Conservation (phyloP, 164 flowering plant species). For the Annona cherimola region DNA sequence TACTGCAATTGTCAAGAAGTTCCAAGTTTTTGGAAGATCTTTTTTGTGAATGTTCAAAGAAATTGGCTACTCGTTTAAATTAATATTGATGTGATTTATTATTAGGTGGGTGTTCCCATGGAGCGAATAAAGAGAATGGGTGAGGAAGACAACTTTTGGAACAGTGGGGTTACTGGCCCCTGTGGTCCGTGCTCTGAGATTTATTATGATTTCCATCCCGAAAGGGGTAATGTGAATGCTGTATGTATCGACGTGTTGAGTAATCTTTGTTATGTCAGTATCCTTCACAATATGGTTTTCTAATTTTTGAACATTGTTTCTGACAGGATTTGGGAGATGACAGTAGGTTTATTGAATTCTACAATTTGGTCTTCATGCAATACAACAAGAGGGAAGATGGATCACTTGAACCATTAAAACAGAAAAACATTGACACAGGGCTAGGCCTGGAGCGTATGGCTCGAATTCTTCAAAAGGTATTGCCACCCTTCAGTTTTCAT, state of each 20-base stretch:
- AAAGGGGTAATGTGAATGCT: constrained; percentile 53
- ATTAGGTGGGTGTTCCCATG: constrained; percentile 78
- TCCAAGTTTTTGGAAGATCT: background rate
- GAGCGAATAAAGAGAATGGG: constrained; percentile 90
- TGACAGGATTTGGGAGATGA: constrained; percentile 92
- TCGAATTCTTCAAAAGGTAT: constrained; percentile 86
- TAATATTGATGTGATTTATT: constrained; percentile 17
- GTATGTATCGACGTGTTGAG: constrained; percentile 30
- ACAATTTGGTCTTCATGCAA: constrained; percentile 95
- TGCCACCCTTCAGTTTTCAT: background rate
- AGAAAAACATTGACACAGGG: constrained; percentile 89
- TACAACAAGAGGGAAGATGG: constrained; percentile 86
- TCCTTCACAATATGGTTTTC: background rate
- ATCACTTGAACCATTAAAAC: constrained; percentile 79
- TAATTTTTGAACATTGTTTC: background rate
- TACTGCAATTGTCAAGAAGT: background rate
- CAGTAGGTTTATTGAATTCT: constrained; percentile 86
- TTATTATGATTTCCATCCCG: constrained; percentile 90
- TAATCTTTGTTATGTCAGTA: background rate
- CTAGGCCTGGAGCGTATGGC: constrained; percentile 93
- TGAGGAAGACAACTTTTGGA: constrained; percentile 95
- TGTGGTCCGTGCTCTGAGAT: constrained; percentile 98
- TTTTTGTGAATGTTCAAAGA: background rate
- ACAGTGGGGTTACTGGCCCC: constrained; percentile 90
- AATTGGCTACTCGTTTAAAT: background rate